Evolutionary conservation across 2,329 filamentous ascomycete genomes (phyloP).

Genomic region (Pseudogymnoascus sp.): DNA sequence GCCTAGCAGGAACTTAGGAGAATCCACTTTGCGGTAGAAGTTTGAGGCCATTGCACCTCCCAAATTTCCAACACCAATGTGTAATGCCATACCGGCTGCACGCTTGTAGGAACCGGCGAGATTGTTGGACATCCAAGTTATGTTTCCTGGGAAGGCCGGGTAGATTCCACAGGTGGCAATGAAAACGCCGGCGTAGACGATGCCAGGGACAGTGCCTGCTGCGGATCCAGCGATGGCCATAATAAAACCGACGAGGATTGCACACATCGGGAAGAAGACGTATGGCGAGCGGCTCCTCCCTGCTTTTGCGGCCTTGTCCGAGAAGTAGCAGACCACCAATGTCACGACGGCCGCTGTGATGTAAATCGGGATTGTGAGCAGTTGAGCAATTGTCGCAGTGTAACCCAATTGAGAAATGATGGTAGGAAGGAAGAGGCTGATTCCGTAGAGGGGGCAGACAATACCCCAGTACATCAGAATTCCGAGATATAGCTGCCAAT

Average conservation of each 20-base stretch:
- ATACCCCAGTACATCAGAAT: constrained; percentile 54
- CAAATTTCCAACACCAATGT: constrained; percentile 37
- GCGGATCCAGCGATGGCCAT: constrained; percentile 36
- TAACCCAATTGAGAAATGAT: constrained; percentile 41
- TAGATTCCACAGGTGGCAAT: constrained; percentile 39
- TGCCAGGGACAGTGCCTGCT: constrained; percentile 30
- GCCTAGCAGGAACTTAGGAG: constrained; percentile 43
- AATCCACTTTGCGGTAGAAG: constrained; percentile 36
- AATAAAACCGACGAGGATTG: constrained; percentile 51
- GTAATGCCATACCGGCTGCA: constrained; percentile 38
- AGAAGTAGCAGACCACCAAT: constrained; percentile 45
- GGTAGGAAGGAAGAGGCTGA: constrained; percentile 35
- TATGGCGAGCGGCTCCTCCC: constrained; percentile 40
- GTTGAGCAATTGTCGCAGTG: constrained; percentile 34
- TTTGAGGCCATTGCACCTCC: constrained; percentile 46
- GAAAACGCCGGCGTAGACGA: constrained; percentile 40
- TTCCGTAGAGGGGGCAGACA: constrained; percentile 37
- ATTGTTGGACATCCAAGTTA: constrained; percentile 52
- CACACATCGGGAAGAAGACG: constrained; percentile 44
- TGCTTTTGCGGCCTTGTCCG: constrained; percentile 44
- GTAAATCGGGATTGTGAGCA: constrained; percentile 45
- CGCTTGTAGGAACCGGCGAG: constrained; percentile 47
- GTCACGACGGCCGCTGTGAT: constrained; percentile 56
- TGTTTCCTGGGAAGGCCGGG: constrained; percentile 36
- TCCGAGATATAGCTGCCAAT: constrained; percentile 39